Evolutionary conservation across 2,329 filamentous ascomycete genomes (phyloP), one percentile per base, ranked within the genome.

Genomic region (Paraphoma sp.): DNA sequence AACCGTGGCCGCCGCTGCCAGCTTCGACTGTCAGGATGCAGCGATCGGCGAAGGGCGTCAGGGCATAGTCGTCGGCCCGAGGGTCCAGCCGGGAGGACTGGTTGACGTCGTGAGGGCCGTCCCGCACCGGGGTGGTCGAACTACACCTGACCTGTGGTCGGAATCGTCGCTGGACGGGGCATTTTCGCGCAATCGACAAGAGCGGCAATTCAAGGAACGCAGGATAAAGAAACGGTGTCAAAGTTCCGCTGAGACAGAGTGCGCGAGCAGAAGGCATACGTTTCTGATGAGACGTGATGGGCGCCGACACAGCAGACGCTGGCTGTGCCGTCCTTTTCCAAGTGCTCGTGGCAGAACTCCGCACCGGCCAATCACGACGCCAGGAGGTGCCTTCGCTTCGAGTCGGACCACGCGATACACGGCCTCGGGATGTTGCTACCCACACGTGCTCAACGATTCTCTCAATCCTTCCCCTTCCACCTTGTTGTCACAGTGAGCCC

Each of bases 1-100:
- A 99, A 61, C 95, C 95, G 71, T 95, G 89, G 8, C 95, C 95
- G 28, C 95, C 95, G 2, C 83, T 79, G 8, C 95, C 95, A 16
- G 93, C 90, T 66, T 90, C 85, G 3, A 98, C 78, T 0, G 86
- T 90, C 29, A 98, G 78, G 7, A 86, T 86, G 53, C 93, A 93
- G 74, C 91, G 90, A 78, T 99, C 95, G 53, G 91, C 89, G 72
- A 99, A 99, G 44, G 89, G 89, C 4, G 92, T 87, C 31, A 88
- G 83, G 14, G 90, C 86, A 78, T 96, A 98, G 76, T 97, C 92
- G 69, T 92, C 89, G 0, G 93, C 92, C 0, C 86, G 74, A 2
- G 94, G 94, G 73, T 97, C 91, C 17, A 97, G 85, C 52, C 70
- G 69, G 41, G 70, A 70, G 6, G 57, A 36, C n/a, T 62, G 59